Evolutionary conservation across 2,329 filamentous ascomycete genomes (phyloP), one percentile per base, ranked within the genome.

Genomic region (Fusarium buxicola): DNA sequence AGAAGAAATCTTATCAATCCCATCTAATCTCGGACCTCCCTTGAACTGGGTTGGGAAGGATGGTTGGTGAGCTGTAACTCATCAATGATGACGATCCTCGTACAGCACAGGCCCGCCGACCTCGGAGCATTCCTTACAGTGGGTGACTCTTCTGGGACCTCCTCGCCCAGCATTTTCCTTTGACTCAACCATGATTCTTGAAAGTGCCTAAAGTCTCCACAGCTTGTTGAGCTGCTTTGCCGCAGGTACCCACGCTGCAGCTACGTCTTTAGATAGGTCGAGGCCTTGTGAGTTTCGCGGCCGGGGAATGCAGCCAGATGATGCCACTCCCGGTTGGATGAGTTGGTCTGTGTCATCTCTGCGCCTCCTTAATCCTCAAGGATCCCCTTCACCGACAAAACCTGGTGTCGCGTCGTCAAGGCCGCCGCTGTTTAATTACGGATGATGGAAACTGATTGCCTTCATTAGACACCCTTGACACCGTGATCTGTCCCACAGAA

Each of bases 1-100:
- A 13, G 25, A 11, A 41, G 40, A 47, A 65, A 60, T 65, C 55
- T 71, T 70, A 71, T 71, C 69, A 71, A 71, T 71, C 69, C 63
- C 60, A 71, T 71, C 69, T 71, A 71, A 71, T 70, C 69, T 70
- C 60, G 50, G 52, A 34, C 59, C 35, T 53, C 45, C 45, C 35
- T 53, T 55, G 46, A 44, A 38, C 30, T 36, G n/a, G n/a, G n/a
- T n/a, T 46, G 24, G 44, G 55, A 36, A 24, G 40, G 30, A 45
- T 30, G 35, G 27, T 38, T 54, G 38, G 31, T 65, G 54, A 56
- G 53, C 49, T 52, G 56, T 34, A 53, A 43, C 41, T 25, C 15
- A 41, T 30, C 32, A 45, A 58, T 57, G 41, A 51, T 38, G 52
- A 52, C 21, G 7, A 18, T 41, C 35, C 10, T 21, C 24, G 21